Conservation (phyloP, 192 early-diverging fungal species). For the Coemansia sp. region DNA sequence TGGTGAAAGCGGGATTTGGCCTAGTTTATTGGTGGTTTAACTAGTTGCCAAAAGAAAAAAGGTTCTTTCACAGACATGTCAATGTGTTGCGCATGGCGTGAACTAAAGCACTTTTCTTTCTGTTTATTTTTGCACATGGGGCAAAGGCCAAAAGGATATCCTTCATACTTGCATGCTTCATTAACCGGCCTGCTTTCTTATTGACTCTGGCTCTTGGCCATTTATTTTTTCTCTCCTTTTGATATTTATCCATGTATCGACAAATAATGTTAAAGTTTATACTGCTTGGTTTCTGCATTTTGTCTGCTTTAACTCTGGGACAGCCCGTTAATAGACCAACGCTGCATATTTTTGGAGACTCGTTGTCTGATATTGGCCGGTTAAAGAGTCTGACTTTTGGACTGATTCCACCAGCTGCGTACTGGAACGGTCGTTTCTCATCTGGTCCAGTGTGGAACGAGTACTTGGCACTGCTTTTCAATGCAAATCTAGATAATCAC, state of each 20-base stretch:
- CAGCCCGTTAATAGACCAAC: slow-evolving; percentile 11
- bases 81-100: too few relatives aligned
- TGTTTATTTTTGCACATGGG: neutral
- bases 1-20: too few relatives aligned
- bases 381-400: slow-evolving; percentile 27
- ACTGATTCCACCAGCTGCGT: slow-evolving; percentile 24
- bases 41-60: neutral
- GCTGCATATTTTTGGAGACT: slow-evolving; percentile 48
- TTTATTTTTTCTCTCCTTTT: neutral
- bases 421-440: slow-evolving; percentile 49
- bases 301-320: neutral
- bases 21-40: neutral
- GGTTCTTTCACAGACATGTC: slow-evolving; percentile 1
- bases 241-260: neutral
- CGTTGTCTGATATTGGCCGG: slow-evolving; percentile 41
- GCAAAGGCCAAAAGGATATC: neutral
- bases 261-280: neutral
- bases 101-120: neutral
- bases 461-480: slow-evolving; percentile 19
- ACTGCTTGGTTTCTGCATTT: neutral
- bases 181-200: neutral
- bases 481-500: slow-evolving; percentile 15
- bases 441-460: slow-evolving; percentile 48
- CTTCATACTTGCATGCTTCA: neutral
- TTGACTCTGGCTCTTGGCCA: neutral